Evolutionary conservation across 2,329 filamentous ascomycete species (phyloP), one percentile per base, ranked within the genome.

Genomic region (Claviceps capensis): DNA sequence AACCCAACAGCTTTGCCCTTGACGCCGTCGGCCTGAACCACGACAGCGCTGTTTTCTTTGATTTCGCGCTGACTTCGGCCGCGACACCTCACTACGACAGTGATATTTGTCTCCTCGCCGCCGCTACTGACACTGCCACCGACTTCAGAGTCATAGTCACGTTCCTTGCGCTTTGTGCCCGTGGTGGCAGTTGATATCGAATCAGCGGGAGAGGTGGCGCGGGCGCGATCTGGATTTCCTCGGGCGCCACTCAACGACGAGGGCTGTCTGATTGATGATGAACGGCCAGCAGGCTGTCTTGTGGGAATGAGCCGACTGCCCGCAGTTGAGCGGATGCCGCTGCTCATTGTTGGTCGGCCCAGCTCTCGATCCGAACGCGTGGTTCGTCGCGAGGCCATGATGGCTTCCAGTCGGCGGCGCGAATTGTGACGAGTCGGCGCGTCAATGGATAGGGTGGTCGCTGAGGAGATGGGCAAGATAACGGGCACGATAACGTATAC

Each of bases 1-100:
- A 98, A 69, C 58, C 94, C 85, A 26, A 98, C 81, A 41, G 77
- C 79, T 62, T 85, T 88, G 45, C 90, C 89, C 68, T 87, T 91
- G 55, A 88, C 82, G n/a, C 88, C 89, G 59, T 93, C 86, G 3
- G 90, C 91, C 23, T 78, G 82, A 9, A 98, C 82, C 1, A 97
- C 90, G 1, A 97, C 89, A 41, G 88, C 87, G 65, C 89, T 96
- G 69, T 95, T 98, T 67, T 98, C 93, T 60, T 83, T 79, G 50
- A 96, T 83, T 70, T 98, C 93, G 59, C 91, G 83, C 60, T 95
- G 87, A 65, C 87, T 97, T 57, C 93, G 85, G 5, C 91, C 93
- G 59, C 93, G 81, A 71, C 91, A 98, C 57, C 93, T 80, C 53
- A 98, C 94, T 37, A 97, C 90, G 47, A 98, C 93, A 65, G 94